phyloP scores from a whole-genome alignment of 2,329 filamentous ascomycete genomes.

The Hypomyces rosellus region DNA sequence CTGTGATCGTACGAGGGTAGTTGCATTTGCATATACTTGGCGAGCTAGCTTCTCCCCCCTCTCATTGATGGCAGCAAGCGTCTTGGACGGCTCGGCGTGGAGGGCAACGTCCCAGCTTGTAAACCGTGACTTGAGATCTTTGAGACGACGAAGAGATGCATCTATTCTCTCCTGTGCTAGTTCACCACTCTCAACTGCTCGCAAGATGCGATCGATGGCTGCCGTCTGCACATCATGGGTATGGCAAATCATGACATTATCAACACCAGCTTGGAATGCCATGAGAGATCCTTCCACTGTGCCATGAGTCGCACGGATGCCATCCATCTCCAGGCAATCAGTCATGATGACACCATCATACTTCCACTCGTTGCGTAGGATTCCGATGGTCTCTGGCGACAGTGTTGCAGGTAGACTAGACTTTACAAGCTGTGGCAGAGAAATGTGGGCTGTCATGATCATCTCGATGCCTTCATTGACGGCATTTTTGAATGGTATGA shows the following conservation, averaged over 20 bases:
- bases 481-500: conserved; percentile 18
- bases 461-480: conserved; percentile 19
- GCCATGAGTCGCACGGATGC: conserved; percentile 19
- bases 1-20: conserved; percentile 16
- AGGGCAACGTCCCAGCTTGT: conserved; percentile 20
- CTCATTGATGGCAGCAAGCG: conserved; percentile 13
- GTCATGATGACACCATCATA: conserved; percentile 21
- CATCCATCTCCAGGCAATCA: conserved; percentile 23
- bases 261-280: conserved; percentile 21
- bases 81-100: not conserved
- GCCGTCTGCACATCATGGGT: conserved; percentile 19
- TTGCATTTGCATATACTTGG: conserved; percentile 16
- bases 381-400: conserved; percentile 17
- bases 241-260: conserved; percentile 24
- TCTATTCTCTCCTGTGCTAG: conserved; percentile 14
- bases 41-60: conserved; percentile 13
- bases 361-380: conserved; percentile 17
- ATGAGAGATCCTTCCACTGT: conserved; percentile 19
- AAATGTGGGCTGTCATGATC: conserved; percentile 24
- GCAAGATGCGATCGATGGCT: conserved; percentile 19
- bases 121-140: conserved; percentile 16
- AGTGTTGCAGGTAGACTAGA: conserved; percentile 17
- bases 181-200: conserved; percentile 14
- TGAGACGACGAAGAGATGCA: conserved; percentile 15
- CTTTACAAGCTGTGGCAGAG: conserved; percentile 17